Conservation (phyloP, 2,329 filamentous ascomycete species). For the Myrmaecium sp. region DNA sequence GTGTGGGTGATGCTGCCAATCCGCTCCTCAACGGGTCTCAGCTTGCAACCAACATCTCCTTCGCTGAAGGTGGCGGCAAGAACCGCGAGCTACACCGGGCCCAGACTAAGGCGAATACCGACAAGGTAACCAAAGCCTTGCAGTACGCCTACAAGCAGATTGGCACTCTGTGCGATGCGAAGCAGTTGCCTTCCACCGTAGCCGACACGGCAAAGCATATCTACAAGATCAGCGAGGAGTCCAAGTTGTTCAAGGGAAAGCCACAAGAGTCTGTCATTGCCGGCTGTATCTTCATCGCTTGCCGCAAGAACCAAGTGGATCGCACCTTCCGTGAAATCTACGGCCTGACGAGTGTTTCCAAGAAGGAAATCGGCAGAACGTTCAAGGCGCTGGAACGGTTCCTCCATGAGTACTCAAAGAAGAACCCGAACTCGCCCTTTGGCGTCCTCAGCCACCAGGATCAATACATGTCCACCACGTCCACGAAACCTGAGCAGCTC, state of each 20-base stretch:
- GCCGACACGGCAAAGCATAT: constrained; percentile 86
- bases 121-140: constrained; percentile 70
- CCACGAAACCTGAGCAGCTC: constrained; percentile 67
- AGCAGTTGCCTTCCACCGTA: constrained; percentile 41
- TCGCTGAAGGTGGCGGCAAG: constrained; percentile 47
- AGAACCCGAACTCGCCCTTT: constrained; percentile 19
- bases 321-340: constrained; percentile 92
- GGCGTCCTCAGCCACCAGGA: constrained; percentile 34
- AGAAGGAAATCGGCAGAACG: constrained; percentile 92
- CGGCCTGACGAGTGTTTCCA: constrained; percentile 78
- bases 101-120: constrained; percentile 63
- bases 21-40: constrained; percentile 80
- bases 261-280: constrained; percentile 86
- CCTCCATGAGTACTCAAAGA: constrained; percentile 58
- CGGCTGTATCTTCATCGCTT: constrained; percentile 94
- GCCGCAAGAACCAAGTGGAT: constrained; percentile 70
- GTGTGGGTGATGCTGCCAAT: constrained; percentile 90
- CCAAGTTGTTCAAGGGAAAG: constrained; percentile 89
- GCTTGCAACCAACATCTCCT: constrained; percentile 75
- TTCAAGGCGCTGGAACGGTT: constrained; percentile 91
- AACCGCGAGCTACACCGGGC: constrained; percentile 63
- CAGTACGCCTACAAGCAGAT: constrained; percentile 80
- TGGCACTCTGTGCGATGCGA: constrained; percentile 68
- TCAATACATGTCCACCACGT: constrained; percentile 53
- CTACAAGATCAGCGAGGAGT: constrained; percentile 87